Evolutionary conservation across 2,329 filamentous ascomycete genomes (phyloP), one percentile per base, ranked within the genome.

Genomic region (Colletotrichum tamarilloi): DNA sequence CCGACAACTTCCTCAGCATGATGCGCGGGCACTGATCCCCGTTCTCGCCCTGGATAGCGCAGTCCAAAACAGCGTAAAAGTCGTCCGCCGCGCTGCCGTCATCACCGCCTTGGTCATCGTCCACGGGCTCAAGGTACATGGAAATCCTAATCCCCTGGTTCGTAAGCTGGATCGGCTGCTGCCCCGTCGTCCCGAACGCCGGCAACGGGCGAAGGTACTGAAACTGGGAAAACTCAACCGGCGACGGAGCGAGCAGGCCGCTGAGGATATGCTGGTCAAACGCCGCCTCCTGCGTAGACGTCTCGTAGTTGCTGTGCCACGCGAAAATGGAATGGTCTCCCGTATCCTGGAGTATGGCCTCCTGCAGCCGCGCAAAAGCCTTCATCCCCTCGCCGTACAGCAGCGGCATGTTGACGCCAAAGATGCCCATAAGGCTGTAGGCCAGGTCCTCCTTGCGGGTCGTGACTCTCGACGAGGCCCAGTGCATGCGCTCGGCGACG

Each of bases 341-440:
- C 3, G 65, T 60, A 9, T 46, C 42, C 14, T 56, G 46, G 30
- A 82, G 76, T 26, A 83, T 81, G 28, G 79, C 77, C 19, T 60
- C 46, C 30, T 77, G 73, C 28, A 77, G 14, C 62, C 78, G 68
- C 35, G 71, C 63, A 63, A 78, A 79, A 2, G 77, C 76, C 32
- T 69, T 74, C 28, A 16, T 38, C 30, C 78, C 78, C 62, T 80
- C 79, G n/a, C 79, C 77, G 38, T 80, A 80, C 2, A 77, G 70
- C 19, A 77, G 62, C 6, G 77, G 74, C 77, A 81, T 80, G 30
- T 75, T 78, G 26, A 80, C 73, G 32, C 74, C 69, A 53, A 81
- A 79, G 12, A 81, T 57, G 8, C 79, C 79, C 28, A 79, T 56
- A 26, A 80, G 58, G 26, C 77, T 77, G 59, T 80, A 80, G 1